Conservation (phyloP, 805 yeast genomes). For the Priceomyces melissophilus region DNA sequence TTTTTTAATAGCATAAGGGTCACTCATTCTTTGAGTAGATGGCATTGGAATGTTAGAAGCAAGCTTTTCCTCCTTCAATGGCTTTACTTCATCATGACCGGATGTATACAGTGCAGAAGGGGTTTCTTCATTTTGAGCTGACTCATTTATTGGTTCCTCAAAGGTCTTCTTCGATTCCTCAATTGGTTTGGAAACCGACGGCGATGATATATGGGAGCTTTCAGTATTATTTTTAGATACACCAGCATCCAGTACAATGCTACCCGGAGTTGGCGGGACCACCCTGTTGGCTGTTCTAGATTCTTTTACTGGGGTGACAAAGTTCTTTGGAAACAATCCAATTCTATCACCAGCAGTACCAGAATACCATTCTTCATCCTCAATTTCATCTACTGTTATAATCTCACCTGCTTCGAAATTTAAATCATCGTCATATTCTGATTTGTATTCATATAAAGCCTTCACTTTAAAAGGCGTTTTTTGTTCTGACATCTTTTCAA, state of each 20-base stretch:
- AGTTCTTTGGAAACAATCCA: conserved; percentile 88
- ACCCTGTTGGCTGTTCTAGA: background rate
- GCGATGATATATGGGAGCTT: too few relatives aligned
- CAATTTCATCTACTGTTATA: conserved; percentile 72
- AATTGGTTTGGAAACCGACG: too few relatives aligned
- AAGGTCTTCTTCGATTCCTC: too few relatives aligned
- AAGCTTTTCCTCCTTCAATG: too few relatives aligned
- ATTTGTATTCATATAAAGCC: conserved; percentile 63
- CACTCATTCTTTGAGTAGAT: conserved; percentile 30
- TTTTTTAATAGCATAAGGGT: conserved; percentile 50
- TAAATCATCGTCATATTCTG: conserved; percentile 76
- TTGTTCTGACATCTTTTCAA: conserved; percentile 14
- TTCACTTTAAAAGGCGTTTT: conserved; percentile 60
- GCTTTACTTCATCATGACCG: too few relatives aligned
- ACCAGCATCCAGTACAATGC: background rate
- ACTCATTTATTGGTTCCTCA: too few relatives aligned
- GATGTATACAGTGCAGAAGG: too few relatives aligned
- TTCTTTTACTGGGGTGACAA: conserved; percentile 49
- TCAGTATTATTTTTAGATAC: too few relatives aligned
- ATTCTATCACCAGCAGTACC: conserved; percentile 63
- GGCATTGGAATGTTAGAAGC: background rate
- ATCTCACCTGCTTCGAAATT: conserved; percentile 63
- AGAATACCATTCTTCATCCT: conserved; percentile 89
- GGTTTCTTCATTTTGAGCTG: too few relatives aligned
- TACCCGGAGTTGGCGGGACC: background rate